Base-by-base conservation (phyloP, 371 early-diverging fungal genomes). In the Choanephora cucurbitarum region DNA sequence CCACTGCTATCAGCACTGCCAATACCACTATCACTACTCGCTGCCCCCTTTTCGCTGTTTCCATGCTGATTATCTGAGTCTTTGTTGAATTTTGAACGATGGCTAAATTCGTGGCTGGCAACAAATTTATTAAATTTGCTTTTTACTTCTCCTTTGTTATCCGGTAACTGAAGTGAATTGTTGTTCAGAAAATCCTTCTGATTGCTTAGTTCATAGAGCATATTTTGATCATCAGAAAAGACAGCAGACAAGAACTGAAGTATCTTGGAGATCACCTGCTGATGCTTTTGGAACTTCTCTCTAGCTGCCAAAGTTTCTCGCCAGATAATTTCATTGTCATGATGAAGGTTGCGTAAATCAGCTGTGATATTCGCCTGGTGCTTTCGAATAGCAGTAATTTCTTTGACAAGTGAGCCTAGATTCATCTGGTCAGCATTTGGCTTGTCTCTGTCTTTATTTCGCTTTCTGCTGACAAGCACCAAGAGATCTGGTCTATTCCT, bases 231-330 rank as follows among this genome's bases (percentile, higher is more conserved):
- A 37, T 52, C 62, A 6, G 72, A 55, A 50, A 72, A 91, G 32
- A 91, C 80, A 2, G 87, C 75, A 0, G 89, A 88, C 59, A 91
- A 61, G 63, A 92, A 91, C n/a, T 83, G 72, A 48, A 91, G 51
- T 22, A 92, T 90, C 67, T 92, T 95, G 75, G 94, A 89, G 41
- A 96, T 93, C 1, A 88, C 92, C 3, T 86, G 86, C 67, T 96
- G 93, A 66, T 96, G 96, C 24, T 83, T 70, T 39, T 86, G 82
- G 66, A 91, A 84, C 21, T 90, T 80, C 34, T 91, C 89, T 28
- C 91, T 81, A 5, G 90, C 76, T 3, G 75, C 67, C 5, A 85
- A 52, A 0, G 91, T 83, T 60, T 95, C 93, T 50, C 81, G 81
- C 96, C 96, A 96, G 15, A 96, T 75, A 39, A 84, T 60, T 62